phyloP scores from a whole-genome alignment of 2,329 filamentous ascomycete genomes.

The Aspergillus luchuensis region DNA sequence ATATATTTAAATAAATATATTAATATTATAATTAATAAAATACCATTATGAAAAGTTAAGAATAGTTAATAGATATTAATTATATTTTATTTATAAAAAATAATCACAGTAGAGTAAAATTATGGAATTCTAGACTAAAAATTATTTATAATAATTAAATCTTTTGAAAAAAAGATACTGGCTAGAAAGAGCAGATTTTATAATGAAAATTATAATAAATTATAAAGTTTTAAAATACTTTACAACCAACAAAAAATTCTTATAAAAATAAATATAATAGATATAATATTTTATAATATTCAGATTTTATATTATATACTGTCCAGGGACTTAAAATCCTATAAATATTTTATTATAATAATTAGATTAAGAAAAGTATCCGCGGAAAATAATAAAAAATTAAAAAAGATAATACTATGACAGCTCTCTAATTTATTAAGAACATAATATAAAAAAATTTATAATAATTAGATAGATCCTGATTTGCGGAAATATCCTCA shows the following conservation, averaged over 20 bases:
- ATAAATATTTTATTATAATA: background rate
- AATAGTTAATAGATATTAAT: background rate
- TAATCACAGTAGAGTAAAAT: background rate
- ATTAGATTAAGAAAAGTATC: background rate
- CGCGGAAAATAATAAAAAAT: background rate
- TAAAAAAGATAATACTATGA: background rate
- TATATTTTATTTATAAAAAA: constrained; percentile 4
- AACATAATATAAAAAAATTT: background rate
- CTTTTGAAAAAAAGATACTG: background rate
- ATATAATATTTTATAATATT: background rate
- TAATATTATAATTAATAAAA: constrained; percentile 1
- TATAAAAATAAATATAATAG: background rate
- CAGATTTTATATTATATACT: background rate
- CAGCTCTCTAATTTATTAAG: background rate
- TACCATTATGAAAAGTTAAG: too few relatives aligned
- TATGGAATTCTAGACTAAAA: background rate
- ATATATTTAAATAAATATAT: background rate
- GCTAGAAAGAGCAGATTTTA: too few relatives aligned
- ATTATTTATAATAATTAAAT: background rate
- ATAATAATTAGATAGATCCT: background rate
- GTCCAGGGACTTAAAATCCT: background rate
- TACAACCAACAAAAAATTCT: background rate
- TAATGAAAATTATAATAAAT: too few relatives aligned
- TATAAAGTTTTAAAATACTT: constrained; percentile 5
- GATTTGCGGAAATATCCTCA: background rate